Evolutionary conservation across 768 basidiomycete species (phyloP), one percentile per base, ranked within the genome.

Genomic region (Lentinula edodes): DNA sequence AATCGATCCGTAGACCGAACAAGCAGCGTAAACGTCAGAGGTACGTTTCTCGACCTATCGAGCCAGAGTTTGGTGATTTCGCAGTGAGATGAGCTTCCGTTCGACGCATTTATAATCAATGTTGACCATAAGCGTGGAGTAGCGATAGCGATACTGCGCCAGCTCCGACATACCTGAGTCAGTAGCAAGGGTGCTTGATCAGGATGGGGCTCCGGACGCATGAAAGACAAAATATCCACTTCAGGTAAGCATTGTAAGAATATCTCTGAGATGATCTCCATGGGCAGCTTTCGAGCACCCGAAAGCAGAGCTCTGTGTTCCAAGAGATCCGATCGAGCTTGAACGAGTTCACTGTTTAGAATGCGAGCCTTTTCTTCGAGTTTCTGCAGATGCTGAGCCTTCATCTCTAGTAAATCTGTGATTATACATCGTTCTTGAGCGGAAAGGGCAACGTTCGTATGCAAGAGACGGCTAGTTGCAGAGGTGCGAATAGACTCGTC

Each of bases 161-260:
- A 83, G 58, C 71, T 63, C 43, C 63, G 71, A 59, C 78, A 81
- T 38, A 83, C 74, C 43, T 73, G 74, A 50, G 79, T 76, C 39
- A 79, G 58, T 34, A 78, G 62, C 13, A 81, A 62, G 7, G 76
- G 75, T 6, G 73, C 71, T 64, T 66, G 20, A 58, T 43, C 6
- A 66, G 56, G 42, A 62, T 62, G 52, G 52, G 45, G 61, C 60
- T 53, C 39, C 39, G 7, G 45, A 32, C 39, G 36, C 16, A 18
- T 20, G 18, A 53, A 39, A 43, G 58, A 38, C 20, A 55, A 53
- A 23, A 61, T 39, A n/a, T 61, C 32, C 15, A 46, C 43, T 54
- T 63, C 60, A 35, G 70, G 68, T 36, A 73, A 63, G 54, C 70
- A 73, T 39, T 64, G 64, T 20, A 69, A 36, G 61, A 75, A 76